phyloP scores from a whole-genome alignment of 495 filamentous ascomycete species.

The Annulohypoxylon nitens region DNA sequence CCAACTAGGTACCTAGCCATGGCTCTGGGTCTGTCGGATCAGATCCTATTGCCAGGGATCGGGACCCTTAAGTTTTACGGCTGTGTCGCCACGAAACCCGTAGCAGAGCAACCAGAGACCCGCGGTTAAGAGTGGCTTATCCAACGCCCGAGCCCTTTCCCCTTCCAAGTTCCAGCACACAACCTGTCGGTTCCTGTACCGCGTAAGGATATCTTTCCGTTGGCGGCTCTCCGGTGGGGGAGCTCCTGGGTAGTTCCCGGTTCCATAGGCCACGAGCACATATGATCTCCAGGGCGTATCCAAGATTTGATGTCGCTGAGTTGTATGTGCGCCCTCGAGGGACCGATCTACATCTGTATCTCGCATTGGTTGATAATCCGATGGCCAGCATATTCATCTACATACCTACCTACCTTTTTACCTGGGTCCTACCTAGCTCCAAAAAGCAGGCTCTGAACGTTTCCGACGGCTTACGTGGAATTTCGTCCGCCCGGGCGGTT shows the following conservation, averaged over 20 bases:
- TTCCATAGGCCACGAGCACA: neutral
- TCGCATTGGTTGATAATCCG: neutral
- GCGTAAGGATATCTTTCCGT: neutral
- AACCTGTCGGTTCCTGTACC: neutral
- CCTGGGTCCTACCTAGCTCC: no score
- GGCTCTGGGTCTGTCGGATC: conserved; percentile 5
- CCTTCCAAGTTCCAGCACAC: neutral
- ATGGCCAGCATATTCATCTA: neutral
- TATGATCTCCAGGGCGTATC: conserved; percentile 5
- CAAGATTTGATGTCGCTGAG: neutral
- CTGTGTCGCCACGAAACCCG: neutral
- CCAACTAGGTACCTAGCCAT: neutral
- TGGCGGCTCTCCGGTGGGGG: neutral
- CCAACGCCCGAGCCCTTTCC: neutral
- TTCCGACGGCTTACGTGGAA: conserved; percentile 5
- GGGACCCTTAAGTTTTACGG: neutral
- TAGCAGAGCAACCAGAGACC: neutral
- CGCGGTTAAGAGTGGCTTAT: neutral
- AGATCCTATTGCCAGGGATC: conserved; percentile 2
- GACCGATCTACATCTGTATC: neutral
- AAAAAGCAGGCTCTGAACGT: no score
- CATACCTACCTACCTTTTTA: no score
- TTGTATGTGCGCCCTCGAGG: neutral
- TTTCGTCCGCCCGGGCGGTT: neutral
- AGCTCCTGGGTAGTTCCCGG: neutral